Conservation (phyloP, 1,284 basidiomycete genomes). For the Mycena citricolor region DNA sequence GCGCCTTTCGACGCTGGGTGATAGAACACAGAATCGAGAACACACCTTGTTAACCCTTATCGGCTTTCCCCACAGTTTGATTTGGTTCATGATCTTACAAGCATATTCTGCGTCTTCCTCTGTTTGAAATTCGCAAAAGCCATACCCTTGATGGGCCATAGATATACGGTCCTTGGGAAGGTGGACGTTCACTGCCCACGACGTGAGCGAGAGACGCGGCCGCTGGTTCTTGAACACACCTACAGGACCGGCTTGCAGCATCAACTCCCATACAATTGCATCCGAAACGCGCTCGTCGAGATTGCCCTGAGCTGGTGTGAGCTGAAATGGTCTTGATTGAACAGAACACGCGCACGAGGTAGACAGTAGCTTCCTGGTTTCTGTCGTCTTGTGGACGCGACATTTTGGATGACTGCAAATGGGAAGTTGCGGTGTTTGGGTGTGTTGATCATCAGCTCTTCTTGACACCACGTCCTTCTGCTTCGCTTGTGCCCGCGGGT, state of each 20-base stretch:
- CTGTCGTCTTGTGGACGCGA: slow-evolving; percentile 88
- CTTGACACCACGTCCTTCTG: too few relatives aligned
- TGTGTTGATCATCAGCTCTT: too few relatives aligned
- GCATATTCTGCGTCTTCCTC: slow-evolving; percentile 99
- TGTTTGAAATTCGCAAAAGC: slow-evolving; percentile 98
- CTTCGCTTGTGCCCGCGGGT: too few relatives aligned
- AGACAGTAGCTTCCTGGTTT: slow-evolving; percentile 94
- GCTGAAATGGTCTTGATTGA: background rate
- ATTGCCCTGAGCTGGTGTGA: slow-evolving; percentile 69
- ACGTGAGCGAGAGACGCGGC: slow-evolving; percentile 5
- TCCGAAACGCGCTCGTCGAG: slow-evolving; percentile 94
- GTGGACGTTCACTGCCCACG: slow-evolving; percentile 85
- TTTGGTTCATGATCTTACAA: slow-evolving; percentile 99
- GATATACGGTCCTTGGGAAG: slow-evolving; percentile 99
- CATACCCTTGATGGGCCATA: slow-evolving; percentile 97
- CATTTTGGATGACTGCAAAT: slow-evolving; percentile 40
- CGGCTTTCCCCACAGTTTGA: slow-evolving; percentile 98
- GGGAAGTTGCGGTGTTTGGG: slow-evolving; percentile 5
- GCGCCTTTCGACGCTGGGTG: slow-evolving; percentile 7
- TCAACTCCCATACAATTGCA: slow-evolving; percentile 96
- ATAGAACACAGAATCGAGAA: slow-evolving; percentile 7
- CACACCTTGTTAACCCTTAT: slow-evolving; percentile 96
- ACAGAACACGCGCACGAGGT: slow-evolving; percentile 61
- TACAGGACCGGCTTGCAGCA: slow-evolving; percentile 97
- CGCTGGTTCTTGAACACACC: too few relatives aligned